Evolutionary conservation across 768 basidiomycete genomes (phyloP).

Genomic region (Russula sp.): DNA sequence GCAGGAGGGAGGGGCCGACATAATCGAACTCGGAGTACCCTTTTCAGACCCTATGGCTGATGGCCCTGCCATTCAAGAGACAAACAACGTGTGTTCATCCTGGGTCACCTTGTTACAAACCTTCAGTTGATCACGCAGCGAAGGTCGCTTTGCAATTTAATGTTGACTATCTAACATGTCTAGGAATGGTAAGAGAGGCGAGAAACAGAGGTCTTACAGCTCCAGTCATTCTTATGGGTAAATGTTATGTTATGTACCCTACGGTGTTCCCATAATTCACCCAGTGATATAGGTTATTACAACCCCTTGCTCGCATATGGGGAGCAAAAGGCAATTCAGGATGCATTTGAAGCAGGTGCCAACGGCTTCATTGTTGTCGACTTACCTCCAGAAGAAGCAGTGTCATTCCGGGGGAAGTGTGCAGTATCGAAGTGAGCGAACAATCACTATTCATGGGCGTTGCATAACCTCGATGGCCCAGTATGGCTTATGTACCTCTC

Average conservation of each 20-base stretch:
- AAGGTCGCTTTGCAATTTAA: constrained; percentile 81
- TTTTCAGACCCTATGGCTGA: constrained; percentile 97
- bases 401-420: constrained; percentile 86
- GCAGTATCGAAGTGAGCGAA: constrained; percentile 60
- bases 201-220: constrained; percentile 72
- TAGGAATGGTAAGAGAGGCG: constrained; percentile 71
- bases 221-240: constrained; percentile 94
- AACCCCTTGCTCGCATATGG: constrained; percentile 94
- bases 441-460: not conserved
- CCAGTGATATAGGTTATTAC: constrained; percentile 70
- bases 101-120: not conserved
- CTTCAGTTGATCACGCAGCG: not conserved
- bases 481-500: constrained; percentile 90
- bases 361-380: constrained; percentile 99
- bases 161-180: constrained; percentile 67
- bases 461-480: constrained; percentile 28
- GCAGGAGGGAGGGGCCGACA: constrained; percentile 88
- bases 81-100: constrained; percentile 70
- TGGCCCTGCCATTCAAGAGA: constrained; percentile 86
- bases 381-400: constrained; percentile 93
- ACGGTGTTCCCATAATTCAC: not conserved
- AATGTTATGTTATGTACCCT: constrained; percentile 12
- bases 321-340: constrained; percentile 88
- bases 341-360: constrained; percentile 83
- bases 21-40: constrained; percentile 92